These are phyloP conservation scores for Thalassiosira profunda DNA, from an alignment of 108 stramenopile genomes.

Conservation along the genomic window DNA sequence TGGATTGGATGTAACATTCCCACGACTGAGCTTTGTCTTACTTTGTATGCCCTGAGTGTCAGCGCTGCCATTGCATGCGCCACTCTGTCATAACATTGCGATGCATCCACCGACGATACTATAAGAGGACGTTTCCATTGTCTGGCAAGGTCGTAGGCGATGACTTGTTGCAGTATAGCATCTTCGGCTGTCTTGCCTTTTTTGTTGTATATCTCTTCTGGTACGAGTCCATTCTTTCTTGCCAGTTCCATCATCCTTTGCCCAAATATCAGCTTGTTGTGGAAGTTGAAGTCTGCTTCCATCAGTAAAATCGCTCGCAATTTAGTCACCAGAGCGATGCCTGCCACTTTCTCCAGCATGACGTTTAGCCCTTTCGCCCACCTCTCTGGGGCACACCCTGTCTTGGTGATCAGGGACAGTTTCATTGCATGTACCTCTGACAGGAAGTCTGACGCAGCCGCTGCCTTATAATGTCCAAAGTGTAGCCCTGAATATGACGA, in stretches of 20 bases:
- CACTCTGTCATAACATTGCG: constrained; percentile 23
- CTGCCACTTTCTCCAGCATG: constrained; percentile 20
- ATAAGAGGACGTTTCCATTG: not conserved
- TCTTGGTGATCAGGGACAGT: not conserved
- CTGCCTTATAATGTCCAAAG: constrained; percentile 16
- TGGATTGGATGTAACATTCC: constrained; percentile 15
- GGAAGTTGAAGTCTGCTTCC: constrained; percentile 16
- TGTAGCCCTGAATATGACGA: constrained; percentile 15
- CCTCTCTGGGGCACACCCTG: not conserved
- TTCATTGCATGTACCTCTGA: not conserved
- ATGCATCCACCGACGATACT: not conserved
- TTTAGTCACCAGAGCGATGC: not conserved
- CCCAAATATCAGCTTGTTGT: constrained; percentile 19
- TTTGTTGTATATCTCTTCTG: constrained; percentile 13
- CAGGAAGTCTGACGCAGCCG: not conserved
- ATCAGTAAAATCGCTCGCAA: constrained; percentile 14
- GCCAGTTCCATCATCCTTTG: constrained; percentile 1
- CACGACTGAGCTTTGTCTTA: not conserved
- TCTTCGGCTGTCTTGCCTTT: constrained; percentile 22
- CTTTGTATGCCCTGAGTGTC: not conserved
- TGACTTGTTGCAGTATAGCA: constrained; percentile 7
- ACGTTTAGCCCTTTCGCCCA: constrained; percentile 10
- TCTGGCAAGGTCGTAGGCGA: constrained; percentile 9
- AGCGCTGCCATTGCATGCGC: constrained; percentile 11
- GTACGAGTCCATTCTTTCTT: constrained; percentile 5